A percentile compares a stretch with the other conserved stretches of the same genome.
phyloP scores from a whole-genome alignment of 352 stramenopile species.

The Pythium utonaiense region DNA sequence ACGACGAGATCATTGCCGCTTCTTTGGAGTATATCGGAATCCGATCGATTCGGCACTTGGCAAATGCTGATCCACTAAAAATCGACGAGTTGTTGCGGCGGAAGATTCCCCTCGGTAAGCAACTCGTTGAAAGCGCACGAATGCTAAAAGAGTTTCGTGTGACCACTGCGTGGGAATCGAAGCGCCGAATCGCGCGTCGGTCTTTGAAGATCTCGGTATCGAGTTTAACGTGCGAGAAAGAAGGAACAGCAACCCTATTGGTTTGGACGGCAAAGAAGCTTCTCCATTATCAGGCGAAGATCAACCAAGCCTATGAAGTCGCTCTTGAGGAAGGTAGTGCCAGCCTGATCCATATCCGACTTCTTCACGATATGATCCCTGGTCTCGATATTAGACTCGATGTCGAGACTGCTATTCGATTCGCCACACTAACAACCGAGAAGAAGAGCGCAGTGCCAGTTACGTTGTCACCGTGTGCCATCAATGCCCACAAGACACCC shows the following conservation, averaged over 20 bases:
- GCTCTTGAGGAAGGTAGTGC: slow-evolving; percentile 1
- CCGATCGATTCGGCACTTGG: slow-evolving; percentile 25
- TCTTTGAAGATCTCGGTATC: slow-evolving; percentile 8
- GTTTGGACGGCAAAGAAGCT: slow-evolving; percentile 9
- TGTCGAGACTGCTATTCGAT: slow-evolving; percentile 4
- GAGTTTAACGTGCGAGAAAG: not conserved
- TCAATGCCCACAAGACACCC: too few species aligned
- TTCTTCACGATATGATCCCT: slow-evolving; percentile 25
- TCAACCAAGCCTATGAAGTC: slow-evolving; percentile 1
- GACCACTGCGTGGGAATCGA: not conserved
- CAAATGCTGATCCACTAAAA: slow-evolving; percentile 8
- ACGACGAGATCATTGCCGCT: slow-evolving; percentile 16
- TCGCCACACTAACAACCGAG: not conserved
- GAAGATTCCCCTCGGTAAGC: slow-evolving; percentile 14
- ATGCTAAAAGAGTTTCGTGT: slow-evolving; percentile 22
- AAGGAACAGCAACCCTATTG: slow-evolving; percentile 8
- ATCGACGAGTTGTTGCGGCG: slow-evolving; percentile 23
- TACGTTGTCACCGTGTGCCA: not conserved
- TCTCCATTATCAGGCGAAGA: slow-evolving; percentile 13
- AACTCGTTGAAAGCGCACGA: slow-evolving; percentile 15
- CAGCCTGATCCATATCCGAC: slow-evolving; percentile 16
- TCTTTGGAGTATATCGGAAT: slow-evolving; percentile 31
- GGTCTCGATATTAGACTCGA: slow-evolving; percentile 23
- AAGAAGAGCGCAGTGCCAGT: not conserved
- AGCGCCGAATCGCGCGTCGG: not conserved